Evolutionary conservation across 257 asterid genomes (phyloP), one percentile per base, ranked within the genome.

Genomic region (Leonotis leonurus): DNA sequence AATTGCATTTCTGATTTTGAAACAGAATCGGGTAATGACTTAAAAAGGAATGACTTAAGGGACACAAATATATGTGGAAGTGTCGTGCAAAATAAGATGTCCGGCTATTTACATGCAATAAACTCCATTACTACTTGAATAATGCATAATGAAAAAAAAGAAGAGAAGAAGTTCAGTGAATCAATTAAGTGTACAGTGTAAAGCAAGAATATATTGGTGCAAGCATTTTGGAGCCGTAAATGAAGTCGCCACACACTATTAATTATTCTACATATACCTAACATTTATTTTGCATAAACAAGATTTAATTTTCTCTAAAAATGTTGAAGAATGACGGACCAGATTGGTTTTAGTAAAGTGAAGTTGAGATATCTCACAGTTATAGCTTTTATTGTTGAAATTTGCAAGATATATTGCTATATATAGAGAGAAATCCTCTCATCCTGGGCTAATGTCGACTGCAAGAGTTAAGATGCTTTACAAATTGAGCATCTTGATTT

Each of bases 311-410:
- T n/a, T 13, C 20, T 29, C 18, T 3, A 16, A 24, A 22, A 40
- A 22, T 40, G 17, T 8, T 10, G 26, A 1, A 16, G 21, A 61
- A 45, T 21, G 32, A 46, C 27, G 56, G 67, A 32, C 7, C 24
- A 45, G 10, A 56, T 20, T 33, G 14, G 29, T 60, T 60, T 11
- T 9, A 22, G 14, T 21, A 48, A 46, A 20, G 36, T 49, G 39
- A 63, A 51, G 51, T 24, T 36, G 32, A 52, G 62, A 52, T 52
- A 64, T 64, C n/a, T n/a, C n/a, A n/a, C n/a, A n/a, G n/a, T 64
- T 48, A 32, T 22, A 6, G 11, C 60, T 39, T 35, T 61, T 48
- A 8, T 30, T 64, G 41, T 24, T 51, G 61, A 21, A 56, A 37
- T 36, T 32, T 36, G 44, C 60, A 50, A n/a, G 32, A 49, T 39